Conservation (phyloP, 2,329 filamentous ascomycete species). For the Pseudogymnoascus sp. region DNA sequence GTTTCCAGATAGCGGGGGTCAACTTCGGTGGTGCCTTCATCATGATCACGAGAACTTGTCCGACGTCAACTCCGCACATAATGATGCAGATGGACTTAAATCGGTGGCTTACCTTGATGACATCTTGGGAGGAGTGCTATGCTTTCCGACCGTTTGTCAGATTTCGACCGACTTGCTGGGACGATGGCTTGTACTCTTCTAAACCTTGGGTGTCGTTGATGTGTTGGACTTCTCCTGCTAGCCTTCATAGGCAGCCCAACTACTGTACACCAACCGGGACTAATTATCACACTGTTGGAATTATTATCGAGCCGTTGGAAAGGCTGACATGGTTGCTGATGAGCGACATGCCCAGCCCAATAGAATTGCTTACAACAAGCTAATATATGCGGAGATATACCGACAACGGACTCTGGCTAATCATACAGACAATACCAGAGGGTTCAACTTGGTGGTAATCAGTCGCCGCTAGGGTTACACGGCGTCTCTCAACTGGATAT, state of each 20-base stretch:
- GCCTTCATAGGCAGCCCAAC: not conserved
- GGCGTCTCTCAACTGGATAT: slow-evolving; percentile 1
- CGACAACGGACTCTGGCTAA: slow-evolving; percentile 5
- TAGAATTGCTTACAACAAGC: slow-evolving; percentile 4
- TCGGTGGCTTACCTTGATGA: not conserved
- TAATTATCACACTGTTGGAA: slow-evolving; percentile 4
- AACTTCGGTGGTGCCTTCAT: slow-evolving; percentile 40
- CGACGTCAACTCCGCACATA: slow-evolving; percentile 13
- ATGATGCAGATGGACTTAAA: not conserved
- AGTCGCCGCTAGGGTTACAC: not conserved
- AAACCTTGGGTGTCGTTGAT: not conserved
- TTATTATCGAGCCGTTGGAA: not conserved
- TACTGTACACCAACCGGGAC: slow-evolving; percentile 1
- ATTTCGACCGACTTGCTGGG: not conserved
- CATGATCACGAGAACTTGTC: slow-evolving; percentile 30
- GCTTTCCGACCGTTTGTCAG: not conserved
- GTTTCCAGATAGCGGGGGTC: slow-evolving; percentile 52
- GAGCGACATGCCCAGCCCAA: not conserved
- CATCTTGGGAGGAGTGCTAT: not conserved
- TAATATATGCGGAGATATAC: slow-evolving; percentile 1
- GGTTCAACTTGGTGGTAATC: not conserved
- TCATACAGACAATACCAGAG: not conserved
- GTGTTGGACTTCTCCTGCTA: not conserved
- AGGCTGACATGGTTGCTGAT: not conserved
- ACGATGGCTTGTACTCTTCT: slow-evolving; percentile 1